Base-by-base conservation (phyloP, 352 stramenopile genomes). In the Pythium sukuiense region DNA sequence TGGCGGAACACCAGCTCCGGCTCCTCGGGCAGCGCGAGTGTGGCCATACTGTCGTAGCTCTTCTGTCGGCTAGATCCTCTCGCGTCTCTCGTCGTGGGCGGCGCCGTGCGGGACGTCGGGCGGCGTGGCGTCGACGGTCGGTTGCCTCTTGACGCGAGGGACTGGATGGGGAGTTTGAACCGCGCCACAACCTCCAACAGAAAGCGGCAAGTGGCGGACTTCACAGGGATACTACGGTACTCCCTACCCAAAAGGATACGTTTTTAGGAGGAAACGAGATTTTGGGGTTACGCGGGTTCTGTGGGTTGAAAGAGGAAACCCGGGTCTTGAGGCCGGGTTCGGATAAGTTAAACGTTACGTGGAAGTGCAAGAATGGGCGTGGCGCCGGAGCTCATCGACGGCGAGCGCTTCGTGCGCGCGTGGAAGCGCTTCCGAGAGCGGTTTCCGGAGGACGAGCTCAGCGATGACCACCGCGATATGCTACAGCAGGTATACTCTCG, bases 1-100 rank as follows among this genome's bases (percentile, higher is more conserved):
- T 81, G 76, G 52, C 84, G 80, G 75, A 87, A 91, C 50, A 71
- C 76, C 72, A 93, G 79, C 72, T 74, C 61, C 46, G 84, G 84
- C 70, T 82, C 79, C 45, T 88, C 69, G 37, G 74, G 61, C 57
- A 93, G 64, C 65, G 70, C 56, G 37, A 70, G 65, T 33, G 58
- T 63, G 37, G 65, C 39, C 65, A 67, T 71, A 18, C n/a, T 50
- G 9, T 50, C 43, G 43, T 50, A 11, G 30, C 7, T 7, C 35
- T 41, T 16, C 3, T 41, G 35, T 41, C 43, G 6, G 29, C n/a
- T 50, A 29, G 18, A 50, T 13, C 43, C n/a, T 50, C 43, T 24
- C 39, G n/a, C 43, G 16, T 27, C 4, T 50, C 43, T 50, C 43
- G n/a, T 50, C 43, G n/a, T 13, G n/a, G n/a, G n/a, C 43, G 43